Evolutionary conservation across 768 basidiomycete genomes (phyloP), one percentile per base, ranked within the genome.

Genomic region (Xerocomellus dryophilus): DNA sequence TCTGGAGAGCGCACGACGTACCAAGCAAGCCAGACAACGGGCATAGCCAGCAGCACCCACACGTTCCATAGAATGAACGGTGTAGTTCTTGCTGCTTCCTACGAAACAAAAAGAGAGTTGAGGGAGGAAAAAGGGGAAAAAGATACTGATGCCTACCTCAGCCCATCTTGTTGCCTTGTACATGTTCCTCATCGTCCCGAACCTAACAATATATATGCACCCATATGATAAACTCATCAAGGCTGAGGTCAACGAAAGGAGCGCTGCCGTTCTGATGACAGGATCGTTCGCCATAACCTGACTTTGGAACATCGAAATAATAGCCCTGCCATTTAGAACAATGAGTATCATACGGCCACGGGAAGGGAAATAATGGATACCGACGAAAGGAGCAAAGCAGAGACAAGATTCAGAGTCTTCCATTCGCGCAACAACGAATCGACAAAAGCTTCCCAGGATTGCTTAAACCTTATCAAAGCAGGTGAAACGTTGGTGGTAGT

Each of bases 331-430:
- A 25, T 34, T 39, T 7, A 25, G 43, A 4, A 32, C 2, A 15
- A 27, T 23, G 25, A 48, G 9, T 31, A 44, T 31, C 17, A 21
- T 44, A 38, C 11, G 23, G 4, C 9, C 12, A 14, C 8, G 8
- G 35, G 7, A 14, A 18, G 29, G 7, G 25, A 45, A 47, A 12
- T 0, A 20, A 36, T 32, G 29, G 53, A 51, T 47, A 73, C 78
- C 27, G 49, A 80, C 79, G 80, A 74, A 61, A 73, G 70, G 5
- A 81, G 69, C 20, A 90, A 66, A 7, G 85, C 88, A 12, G 86
- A 89, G 18, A 90, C 81, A 18, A 90, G 74, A 60, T 90, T 90
- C 39, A 81, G 62, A 7, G 86, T 89, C 72, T 89, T 89, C 86
- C 86, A 89, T 60, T 89, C 87, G 25, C 81, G 76, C 57, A 81